A percentile compares a stretch with the other conserved stretches of the same genome.
These are phyloP conservation scores for Eucalyptus tenuipes DNA, from an alignment of 345 rosid genomes.

Conservation along the genomic window DNA sequence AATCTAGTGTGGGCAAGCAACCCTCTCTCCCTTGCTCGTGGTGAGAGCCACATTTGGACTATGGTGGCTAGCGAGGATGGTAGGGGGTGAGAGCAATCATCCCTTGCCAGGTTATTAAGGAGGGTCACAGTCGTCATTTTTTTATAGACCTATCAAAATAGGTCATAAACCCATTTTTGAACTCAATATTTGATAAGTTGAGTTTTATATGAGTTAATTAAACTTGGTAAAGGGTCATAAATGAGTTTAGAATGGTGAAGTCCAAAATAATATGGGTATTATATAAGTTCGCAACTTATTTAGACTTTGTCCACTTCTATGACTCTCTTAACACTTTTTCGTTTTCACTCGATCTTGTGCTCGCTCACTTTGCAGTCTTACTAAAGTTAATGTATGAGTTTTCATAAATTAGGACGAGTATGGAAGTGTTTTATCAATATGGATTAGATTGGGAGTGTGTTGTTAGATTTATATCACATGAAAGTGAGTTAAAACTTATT, in stretches of 20 bases:
- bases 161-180: too few species aligned
- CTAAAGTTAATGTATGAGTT: too few species aligned
- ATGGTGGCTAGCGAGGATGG: background rate
- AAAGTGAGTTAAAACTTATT: too few species aligned
- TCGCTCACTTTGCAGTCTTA: too few species aligned
- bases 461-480: rapidly evolving
- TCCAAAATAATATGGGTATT: background rate
- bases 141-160: too few species aligned
- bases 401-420: background rate
- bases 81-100: background rate
- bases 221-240: background rate
- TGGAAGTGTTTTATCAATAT: too few species aligned
- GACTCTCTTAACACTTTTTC: too few species aligned
- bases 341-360: too few species aligned
- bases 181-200: background rate
- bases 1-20: background rate
- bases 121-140: background rate
- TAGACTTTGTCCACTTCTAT: too few species aligned
- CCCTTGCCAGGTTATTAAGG: background rate
- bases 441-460: rapidly evolving
- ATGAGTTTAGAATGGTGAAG: too few species aligned
- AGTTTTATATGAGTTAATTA: too few species aligned
- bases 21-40: background rate
- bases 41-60: background rate
- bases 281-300: too few species aligned